Evolutionary conservation across 805 yeast genomes (phyloP), one percentile per base, ranked within the genome.

Genomic region (Saccharomycopsis fodiens): DNA sequence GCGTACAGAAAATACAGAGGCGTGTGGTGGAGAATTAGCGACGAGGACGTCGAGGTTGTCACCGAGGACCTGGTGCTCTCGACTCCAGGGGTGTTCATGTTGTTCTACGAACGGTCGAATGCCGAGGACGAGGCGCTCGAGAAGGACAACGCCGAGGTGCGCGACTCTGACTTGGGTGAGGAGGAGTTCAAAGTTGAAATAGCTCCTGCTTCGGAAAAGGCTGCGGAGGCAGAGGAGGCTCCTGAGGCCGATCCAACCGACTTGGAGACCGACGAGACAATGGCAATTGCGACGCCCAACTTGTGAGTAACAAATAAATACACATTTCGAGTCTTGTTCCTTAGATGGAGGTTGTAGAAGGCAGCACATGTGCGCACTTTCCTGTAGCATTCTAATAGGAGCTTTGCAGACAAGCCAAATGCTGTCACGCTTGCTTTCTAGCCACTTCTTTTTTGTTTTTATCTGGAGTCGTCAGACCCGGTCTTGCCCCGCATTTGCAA

Each of bases 1-100:
- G 87, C 94, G 35, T 91, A 76, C 65, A 77, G 97, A 57, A 82
- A 78, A 57, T 73, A 67, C 47, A 74, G 95, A 54, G 93, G 89
- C 2, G 72, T 78, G 8, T 91, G 98, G 98, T 89, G 96, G 95
- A 76, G 96, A 59, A 82, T 89, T 16, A 82, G 93, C 55, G 98
- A 93, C 62, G 95, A 88, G 58, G 78, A 80, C 2, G 95, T 89
- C 2, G 78, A 86, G 49, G 72, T 85, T 27, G 87, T 86, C 2
- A 74, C 79, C 10, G 95, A 86, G 59, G 73, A 74, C 2, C 95
- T 89, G 58, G 97, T 88, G 1, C 65, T 86, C 46, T 69, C 70
- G 12, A 78, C 88, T 2, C 93, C 85, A 46, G 96, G 96, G 22
- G 88, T 91, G 0, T 91, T 88, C 54, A 86, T 91, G 96, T 62